phyloP scores from a whole-genome alignment of 2,329 filamentous ascomycete species.

The Aspergillus neoniger region DNA sequence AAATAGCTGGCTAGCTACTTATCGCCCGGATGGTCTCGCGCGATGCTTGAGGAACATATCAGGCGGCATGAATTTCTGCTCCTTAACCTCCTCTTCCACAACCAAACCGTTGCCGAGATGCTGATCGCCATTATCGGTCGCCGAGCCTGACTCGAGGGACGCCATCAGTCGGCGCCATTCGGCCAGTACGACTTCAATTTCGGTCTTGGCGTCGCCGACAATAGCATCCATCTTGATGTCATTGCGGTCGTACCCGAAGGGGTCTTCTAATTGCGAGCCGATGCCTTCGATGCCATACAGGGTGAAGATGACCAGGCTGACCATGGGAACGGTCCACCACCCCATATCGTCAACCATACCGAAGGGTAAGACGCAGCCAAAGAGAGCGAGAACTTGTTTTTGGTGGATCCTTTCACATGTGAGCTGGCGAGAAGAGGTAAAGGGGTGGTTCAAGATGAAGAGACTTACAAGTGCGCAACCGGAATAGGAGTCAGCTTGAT shows the following conservation, averaged over 20 bases:
- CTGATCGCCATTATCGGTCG: constrained; percentile 2
- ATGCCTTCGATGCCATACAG: constrained; percentile 67
- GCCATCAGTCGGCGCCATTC: constrained; percentile 54
- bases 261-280: constrained; percentile 64
- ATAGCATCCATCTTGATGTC: constrained; percentile 70
- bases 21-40: constrained; percentile 4
- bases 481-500: constrained; percentile 66
- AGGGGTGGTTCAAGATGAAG: not conserved
- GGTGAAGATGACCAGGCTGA: constrained; percentile 63
- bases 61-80: constrained; percentile 24
- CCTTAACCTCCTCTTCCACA: not conserved
- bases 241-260: constrained; percentile 66
- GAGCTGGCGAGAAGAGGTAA: not conserved
- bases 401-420: constrained; percentile 56
- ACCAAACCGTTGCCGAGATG: not conserved
- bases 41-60: constrained; percentile 34
- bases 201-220: constrained; percentile 60
- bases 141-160: constrained; percentile 20
- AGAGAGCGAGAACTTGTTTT: constrained; percentile 64
- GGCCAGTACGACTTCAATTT: constrained; percentile 59
- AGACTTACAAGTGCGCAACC: constrained; percentile 57
- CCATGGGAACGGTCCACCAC: constrained; percentile 63
- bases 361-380: constrained; percentile 62
- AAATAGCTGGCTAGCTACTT: not conserved
- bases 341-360: constrained; percentile 64